A percentile compares a stretch with the other conserved stretches of the same genome.
Evolutionary conservation across 2,329 filamentous ascomycete genomes (phyloP).

Genomic region (Pyrenophora graminea): DNA sequence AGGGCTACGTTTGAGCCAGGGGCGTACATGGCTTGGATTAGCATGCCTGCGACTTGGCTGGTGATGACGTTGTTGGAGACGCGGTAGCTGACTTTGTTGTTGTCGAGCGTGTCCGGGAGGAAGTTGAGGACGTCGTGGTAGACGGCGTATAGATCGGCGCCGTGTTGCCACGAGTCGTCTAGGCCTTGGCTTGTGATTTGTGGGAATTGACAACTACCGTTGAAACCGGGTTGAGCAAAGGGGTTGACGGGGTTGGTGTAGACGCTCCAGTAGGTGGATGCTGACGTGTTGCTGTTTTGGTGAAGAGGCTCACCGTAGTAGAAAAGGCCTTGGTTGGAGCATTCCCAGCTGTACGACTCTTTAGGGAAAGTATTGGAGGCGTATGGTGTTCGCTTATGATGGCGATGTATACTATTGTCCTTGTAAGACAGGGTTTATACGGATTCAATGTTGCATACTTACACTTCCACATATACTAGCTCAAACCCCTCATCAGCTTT

Average conservation of each 20-base stretch:
- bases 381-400: slow-evolving; percentile 85
- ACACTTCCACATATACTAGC: slow-evolving; percentile 77
- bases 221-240: slow-evolving; percentile 67
- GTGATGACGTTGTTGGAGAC: slow-evolving; percentile 85
- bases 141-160: slow-evolving; percentile 74
- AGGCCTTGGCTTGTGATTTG: slow-evolving; percentile 76
- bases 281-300: slow-evolving; percentile 52
- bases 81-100: slow-evolving; percentile 62
- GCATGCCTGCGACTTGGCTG: slow-evolving; percentile 76
- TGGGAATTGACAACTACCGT: slow-evolving; percentile 77
- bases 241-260: slow-evolving; percentile 68
- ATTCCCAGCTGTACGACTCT: slow-evolving; percentile 74
- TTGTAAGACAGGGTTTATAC: not conserved
- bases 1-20: slow-evolving; percentile 27
- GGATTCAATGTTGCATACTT: slow-evolving; percentile 17
- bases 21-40: slow-evolving; percentile 68
- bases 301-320: slow-evolving; percentile 66
- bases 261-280: slow-evolving; percentile 67
- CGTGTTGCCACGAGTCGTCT: slow-evolving; percentile 75
- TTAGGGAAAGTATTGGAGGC: slow-evolving; percentile 75
- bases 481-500: slow-evolving; percentile 60
- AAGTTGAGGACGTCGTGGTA: slow-evolving; percentile 73
- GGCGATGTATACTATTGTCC: slow-evolving; percentile 66
- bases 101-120: slow-evolving; percentile 58
- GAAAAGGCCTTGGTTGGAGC: slow-evolving; percentile 70